Conservation (phyloP, 2,329 filamentous ascomycete genomes). For the Sarocladium kiliense region DNA sequence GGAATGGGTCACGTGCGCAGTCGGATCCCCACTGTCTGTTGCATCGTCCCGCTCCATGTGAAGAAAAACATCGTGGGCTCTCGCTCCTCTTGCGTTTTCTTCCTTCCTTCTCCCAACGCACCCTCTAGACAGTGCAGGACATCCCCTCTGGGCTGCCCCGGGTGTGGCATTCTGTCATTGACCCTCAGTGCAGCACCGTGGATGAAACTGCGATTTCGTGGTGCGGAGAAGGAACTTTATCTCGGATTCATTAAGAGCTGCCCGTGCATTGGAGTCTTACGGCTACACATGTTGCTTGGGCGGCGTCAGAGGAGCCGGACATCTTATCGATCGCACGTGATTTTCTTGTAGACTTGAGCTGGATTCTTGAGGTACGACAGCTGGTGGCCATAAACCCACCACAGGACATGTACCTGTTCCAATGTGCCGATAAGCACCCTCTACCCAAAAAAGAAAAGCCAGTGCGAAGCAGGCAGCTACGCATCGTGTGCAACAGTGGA, state of each 20-base stretch:
- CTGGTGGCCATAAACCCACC: too few relatives aligned
- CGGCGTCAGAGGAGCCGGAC: constrained; percentile 39
- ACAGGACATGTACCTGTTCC: too few relatives aligned
- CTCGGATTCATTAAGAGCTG: constrained; percentile 54
- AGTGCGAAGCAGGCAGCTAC: neutral
- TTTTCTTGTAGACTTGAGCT: neutral
- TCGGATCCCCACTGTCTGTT: neutral
- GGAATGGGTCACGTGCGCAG: neutral
- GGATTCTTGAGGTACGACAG: too few relatives aligned
- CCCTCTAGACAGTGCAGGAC: constrained; percentile 84
- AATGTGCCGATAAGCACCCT: too few relatives aligned
- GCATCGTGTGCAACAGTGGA: neutral
- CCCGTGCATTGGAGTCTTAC: constrained; percentile 37
- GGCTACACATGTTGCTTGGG: constrained; percentile 20
- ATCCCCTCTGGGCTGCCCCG: constrained; percentile 52
- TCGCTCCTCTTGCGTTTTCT: constrained; percentile 12
- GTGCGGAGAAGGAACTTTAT: constrained; percentile 45
- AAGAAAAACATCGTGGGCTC: constrained; percentile 12
- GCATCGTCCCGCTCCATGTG: neutral
- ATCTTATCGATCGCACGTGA: constrained; percentile 17
- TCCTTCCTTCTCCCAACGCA: constrained; percentile 53
- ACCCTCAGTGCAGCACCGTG: constrained; percentile 51
- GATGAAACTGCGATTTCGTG: constrained; percentile 58
- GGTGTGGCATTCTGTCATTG: constrained; percentile 61
- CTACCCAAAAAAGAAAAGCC: too few relatives aligned